A percentile compares a stretch with the other conserved stretches of the same genome.
Evolutionary conservation across 306 rosid genomes (phyloP).

Genomic region (Dryas octopetala): DNA sequence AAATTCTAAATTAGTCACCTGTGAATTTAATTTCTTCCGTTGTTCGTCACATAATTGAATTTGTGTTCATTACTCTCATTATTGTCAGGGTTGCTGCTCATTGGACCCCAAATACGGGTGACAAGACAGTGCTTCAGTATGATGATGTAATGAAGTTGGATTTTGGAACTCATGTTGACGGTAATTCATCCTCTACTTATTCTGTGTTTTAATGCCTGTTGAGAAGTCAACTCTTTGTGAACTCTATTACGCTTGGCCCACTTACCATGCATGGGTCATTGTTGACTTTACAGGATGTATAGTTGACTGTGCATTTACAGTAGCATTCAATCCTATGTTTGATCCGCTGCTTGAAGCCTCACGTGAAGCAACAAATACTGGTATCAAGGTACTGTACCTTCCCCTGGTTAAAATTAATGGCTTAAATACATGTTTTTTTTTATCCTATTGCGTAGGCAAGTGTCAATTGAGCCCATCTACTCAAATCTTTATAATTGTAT

Average conservation of each 20-base stretch:
- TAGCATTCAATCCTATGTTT: conserved; percentile 92
- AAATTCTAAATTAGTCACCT: conserved; percentile 12
- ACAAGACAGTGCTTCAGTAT: conserved; percentile 85
- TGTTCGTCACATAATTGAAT: conserved; percentile 6
- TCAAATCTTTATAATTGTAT: neutral
- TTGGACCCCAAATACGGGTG: conserved; percentile 97
- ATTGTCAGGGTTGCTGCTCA: conserved; percentile 92
- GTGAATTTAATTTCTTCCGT: neutral
- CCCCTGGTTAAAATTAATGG: neutral
- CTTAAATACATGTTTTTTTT: neutral
- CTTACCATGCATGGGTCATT: conserved; percentile 24
- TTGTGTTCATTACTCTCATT: conserved; percentile 21
- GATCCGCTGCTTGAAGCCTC: conserved; percentile 96
- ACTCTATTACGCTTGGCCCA: conserved; percentile 13
- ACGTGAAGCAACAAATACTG: conserved; percentile 92
- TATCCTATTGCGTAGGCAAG: too few relatives aligned
- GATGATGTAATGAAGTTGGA: conserved; percentile 99
- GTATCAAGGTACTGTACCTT: conserved; percentile 70
- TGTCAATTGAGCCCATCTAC: neutral
- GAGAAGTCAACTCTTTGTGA: conserved; percentile 12
- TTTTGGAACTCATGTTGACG: conserved; percentile 95
- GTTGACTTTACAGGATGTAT: conserved; percentile 60
- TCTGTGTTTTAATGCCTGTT: neutral
- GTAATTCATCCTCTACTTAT: conserved; percentile 37
- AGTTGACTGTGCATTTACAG: conserved; percentile 93